A percentile compares a stretch with the other conserved stretches of the same genome.
phyloP scores from a whole-genome alignment of 1,139 yeast species.

The Spathaspora sp. region DNA sequence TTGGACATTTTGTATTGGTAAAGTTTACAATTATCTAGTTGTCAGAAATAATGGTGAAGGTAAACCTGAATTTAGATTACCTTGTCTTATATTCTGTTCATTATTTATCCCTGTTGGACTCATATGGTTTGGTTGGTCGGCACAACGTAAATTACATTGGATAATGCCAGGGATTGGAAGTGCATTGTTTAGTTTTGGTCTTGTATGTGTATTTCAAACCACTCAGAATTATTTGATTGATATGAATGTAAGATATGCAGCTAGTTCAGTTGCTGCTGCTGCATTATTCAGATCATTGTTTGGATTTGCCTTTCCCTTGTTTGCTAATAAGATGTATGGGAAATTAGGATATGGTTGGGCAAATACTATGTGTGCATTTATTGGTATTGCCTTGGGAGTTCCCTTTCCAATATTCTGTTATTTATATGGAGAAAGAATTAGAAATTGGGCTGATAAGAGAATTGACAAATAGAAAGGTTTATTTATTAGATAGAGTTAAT shows the following conservation, averaged over 20 bases:
- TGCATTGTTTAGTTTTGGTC: conserved; percentile 43
- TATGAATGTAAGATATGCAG: conserved; percentile 45
- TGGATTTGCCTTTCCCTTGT: conserved; percentile 45
- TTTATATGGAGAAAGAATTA: conserved; percentile 38
- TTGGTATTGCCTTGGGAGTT: conserved; percentile 39
- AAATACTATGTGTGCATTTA: conserved; percentile 43
- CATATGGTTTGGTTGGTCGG: conserved; percentile 50
- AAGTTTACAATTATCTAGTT: conserved; percentile 28
- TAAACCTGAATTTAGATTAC: conserved; percentile 45
- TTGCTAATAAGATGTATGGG: conserved; percentile 41
- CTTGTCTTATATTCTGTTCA: conserved; percentile 40
- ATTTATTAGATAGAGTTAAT: not conserved
- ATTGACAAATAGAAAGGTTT: conserved; percentile 34
- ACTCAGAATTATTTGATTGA: conserved; percentile 46
- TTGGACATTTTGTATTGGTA: conserved; percentile 38
- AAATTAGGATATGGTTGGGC: conserved; percentile 47
- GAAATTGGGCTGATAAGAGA: conserved; percentile 35
- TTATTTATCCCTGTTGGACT: conserved; percentile 40
- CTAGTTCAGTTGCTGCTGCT: conserved; percentile 48
- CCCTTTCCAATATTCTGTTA: conserved; percentile 47
- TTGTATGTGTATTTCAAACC: conserved; percentile 46
- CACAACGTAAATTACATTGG: conserved; percentile 42
- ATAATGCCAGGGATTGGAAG: conserved; percentile 48
- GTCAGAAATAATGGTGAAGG: conserved; percentile 34
- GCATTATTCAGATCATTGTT: conserved; percentile 46